A percentile compares a stretch with the other conserved stretches of the same genome.
Evolutionary conservation across 768 basidiomycete species (phyloP).

Genomic region (Xerocomellus intermedius): DNA sequence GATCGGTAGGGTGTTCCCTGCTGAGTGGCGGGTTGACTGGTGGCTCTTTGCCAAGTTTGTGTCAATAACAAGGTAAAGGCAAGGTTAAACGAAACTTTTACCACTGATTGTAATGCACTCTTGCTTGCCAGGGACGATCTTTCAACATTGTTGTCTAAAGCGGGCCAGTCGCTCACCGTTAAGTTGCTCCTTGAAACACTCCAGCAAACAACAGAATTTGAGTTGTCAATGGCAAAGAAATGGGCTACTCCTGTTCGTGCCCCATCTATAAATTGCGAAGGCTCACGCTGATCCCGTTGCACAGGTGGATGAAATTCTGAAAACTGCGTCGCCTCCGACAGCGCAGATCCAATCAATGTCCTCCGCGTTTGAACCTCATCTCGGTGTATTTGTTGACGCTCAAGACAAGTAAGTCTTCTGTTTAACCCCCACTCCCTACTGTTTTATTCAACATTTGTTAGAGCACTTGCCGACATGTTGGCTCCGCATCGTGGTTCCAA

Average conservation of each 20-base stretch:
- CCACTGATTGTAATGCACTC: background rate
- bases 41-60: constrained; percentile 79
- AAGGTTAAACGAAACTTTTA: background rate
- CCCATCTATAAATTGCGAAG: background rate
- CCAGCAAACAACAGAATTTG: constrained; percentile 86
- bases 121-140: constrained; percentile 69
- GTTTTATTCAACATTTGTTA: constrained; percentile 28
- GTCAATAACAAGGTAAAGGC: constrained; percentile 78
- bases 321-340: constrained; percentile 48
- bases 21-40: constrained; percentile 84
- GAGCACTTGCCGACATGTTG: constrained; percentile 89
- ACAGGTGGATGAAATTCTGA: constrained; percentile 67
- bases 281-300: background rate
- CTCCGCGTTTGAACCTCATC: constrained; percentile 89
- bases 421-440: background rate
- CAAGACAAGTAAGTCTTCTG: constrained; percentile 80
- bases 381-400: constrained; percentile 91
- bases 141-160: constrained; percentile 75
- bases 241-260: constrained; percentile 69
- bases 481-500: constrained; percentile 68
- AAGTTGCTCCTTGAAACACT: constrained; percentile 81
- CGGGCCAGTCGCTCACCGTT: constrained; percentile 69
- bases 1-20: constrained; percentile 78
- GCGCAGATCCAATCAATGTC: constrained; percentile 68
- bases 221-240: constrained; percentile 75